Percentiles rank a stretch among this genome's conserved stretches.
phyloP scores from a whole-genome alignment of 164 flowering plant species.

The Vitis amurensis region DNA sequence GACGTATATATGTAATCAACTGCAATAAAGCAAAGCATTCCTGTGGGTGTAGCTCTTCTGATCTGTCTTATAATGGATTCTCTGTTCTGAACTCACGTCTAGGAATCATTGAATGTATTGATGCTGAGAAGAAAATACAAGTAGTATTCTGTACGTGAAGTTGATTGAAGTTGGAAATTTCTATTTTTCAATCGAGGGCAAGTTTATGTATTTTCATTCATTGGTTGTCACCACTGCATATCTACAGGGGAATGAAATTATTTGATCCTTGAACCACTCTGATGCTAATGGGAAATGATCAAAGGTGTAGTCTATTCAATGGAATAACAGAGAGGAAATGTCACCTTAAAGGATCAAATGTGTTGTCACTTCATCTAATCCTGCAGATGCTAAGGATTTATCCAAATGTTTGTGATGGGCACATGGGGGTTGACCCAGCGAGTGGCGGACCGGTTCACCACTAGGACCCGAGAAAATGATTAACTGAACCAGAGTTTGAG shows the following conservation, averaged over 20 bases:
- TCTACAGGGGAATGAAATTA: neutral
- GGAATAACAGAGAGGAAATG: constrained; percentile 7
- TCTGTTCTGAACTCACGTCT: no score
- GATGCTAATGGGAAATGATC: neutral
- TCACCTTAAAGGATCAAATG: constrained; percentile 6
- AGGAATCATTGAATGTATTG: neutral
- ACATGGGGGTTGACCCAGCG: neutral
- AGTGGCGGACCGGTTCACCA: no score
- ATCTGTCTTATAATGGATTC: no score
- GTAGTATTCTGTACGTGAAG: neutral
- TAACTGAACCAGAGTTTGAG: no score
- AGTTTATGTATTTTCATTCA: neutral
- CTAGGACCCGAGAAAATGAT: no score
- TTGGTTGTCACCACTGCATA: neutral
- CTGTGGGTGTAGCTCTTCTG: no score
- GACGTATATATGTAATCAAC: no score
- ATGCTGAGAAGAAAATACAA: neutral
- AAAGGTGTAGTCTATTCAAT: constrained; percentile 15
- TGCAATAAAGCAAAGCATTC: no score
- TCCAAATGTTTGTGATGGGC: constrained; percentile 2
- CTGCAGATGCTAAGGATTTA: neutral
- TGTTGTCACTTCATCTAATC: constrained; percentile 8
- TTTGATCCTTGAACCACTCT: neutral
- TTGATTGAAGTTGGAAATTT: neutral
- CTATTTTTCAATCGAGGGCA: neutral